phyloP scores from a whole-genome alignment of 371 early-diverging fungal genomes.

The Thermomucor indicae-seudaticae region DNA sequence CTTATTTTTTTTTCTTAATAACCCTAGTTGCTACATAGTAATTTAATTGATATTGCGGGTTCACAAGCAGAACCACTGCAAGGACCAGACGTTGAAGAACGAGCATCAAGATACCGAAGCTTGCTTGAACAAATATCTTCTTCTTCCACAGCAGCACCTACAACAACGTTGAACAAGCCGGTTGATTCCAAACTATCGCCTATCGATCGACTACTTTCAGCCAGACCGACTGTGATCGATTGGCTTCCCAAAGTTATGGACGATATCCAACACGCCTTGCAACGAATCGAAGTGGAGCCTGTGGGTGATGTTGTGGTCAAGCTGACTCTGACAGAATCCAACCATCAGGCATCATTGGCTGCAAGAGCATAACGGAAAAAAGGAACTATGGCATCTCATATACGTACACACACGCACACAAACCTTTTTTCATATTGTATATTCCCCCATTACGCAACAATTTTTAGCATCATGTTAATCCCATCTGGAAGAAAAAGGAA shows the following conservation, averaged over 20 bases:
- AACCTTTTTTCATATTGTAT: too few relatives aligned
- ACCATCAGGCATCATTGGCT: too few relatives aligned
- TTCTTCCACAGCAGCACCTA: too few relatives aligned
- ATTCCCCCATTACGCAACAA: too few relatives aligned
- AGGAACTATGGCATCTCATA: too few relatives aligned
- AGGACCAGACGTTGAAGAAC: constrained; percentile 39
- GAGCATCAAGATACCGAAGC: constrained; percentile 32
- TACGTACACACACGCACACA: too few relatives aligned
- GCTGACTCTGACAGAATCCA: constrained; percentile 34
- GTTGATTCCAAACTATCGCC: constrained; percentile 8
- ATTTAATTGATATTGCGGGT: constrained; percentile 47
- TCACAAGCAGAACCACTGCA: constrained; percentile 38
- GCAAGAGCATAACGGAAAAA: too few relatives aligned
- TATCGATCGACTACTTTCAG: background rate
- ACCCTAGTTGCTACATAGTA: constrained; percentile 14
- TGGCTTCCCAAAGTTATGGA: constrained; percentile 42
- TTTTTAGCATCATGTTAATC: too few relatives aligned
- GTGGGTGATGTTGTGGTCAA: constrained; percentile 48
- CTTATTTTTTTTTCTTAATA: background rate
- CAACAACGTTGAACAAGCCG: background rate
- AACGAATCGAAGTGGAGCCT: constrained; percentile 34
- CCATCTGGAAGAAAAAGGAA: too few relatives aligned
- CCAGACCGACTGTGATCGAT: constrained; percentile 2
- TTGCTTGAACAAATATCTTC: background rate
- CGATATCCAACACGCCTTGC: constrained; percentile 37